Percentiles rank a stretch among this genome's conserved stretches.
Evolutionary conservation across 2,329 filamentous ascomycete species (phyloP).

Genomic region (Dactylonectria macrodidyma): DNA sequence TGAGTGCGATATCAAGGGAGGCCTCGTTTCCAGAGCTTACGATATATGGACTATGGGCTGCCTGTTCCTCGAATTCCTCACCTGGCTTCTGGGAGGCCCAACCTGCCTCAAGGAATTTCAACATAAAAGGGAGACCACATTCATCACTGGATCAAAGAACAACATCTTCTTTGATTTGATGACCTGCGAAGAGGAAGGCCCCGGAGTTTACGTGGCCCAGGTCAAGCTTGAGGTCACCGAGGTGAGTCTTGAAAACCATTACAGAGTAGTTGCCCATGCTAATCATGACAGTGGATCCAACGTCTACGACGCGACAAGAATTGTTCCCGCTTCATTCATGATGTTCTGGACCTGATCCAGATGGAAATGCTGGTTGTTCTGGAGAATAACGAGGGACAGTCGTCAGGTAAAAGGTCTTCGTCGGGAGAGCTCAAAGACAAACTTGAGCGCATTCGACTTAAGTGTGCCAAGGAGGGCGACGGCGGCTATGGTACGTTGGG

Average conservation of each 20-base stretch:
- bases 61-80: slow-evolving; percentile 28
- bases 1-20: slow-evolving; percentile 24
- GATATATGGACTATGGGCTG: slow-evolving; percentile 33
- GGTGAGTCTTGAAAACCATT: neutral
- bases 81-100: slow-evolving; percentile 27
- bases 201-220: neutral
- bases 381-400: neutral
- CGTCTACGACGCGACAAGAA: neutral
- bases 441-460: neutral
- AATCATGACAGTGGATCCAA: slow-evolving; percentile 19
- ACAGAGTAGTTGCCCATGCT: neutral
- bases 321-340: slow-evolving; percentile 19
- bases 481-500: neutral
- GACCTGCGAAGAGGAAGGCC: neutral
- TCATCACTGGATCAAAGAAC: slow-evolving; percentile 6
- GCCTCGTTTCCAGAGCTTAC: slow-evolving; percentile 20
- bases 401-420: neutral
- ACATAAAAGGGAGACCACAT: neutral
- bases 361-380: slow-evolving; percentile 28
- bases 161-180: slow-evolving; percentile 24
- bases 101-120: neutral
- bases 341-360: slow-evolving; percentile 6
- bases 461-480: neutral
- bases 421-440: neutral
- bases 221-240: slow-evolving; percentile 27